Evolutionary conservation across 2,329 filamentous ascomycete genomes (phyloP).

Genomic region (Talaromyces atroroseus): DNA sequence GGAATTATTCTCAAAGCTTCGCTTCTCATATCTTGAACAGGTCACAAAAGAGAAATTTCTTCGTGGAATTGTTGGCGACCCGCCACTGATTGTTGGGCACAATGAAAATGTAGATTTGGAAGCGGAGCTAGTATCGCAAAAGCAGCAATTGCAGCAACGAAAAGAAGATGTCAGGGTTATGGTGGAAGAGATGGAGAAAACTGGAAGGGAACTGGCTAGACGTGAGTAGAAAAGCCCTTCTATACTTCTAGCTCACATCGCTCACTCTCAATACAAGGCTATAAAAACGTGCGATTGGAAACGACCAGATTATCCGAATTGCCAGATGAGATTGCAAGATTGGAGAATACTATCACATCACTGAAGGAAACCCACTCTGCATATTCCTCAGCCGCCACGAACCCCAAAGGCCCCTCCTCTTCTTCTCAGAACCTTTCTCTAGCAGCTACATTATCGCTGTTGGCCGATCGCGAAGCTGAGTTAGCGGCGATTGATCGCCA

Average conservation of each 20-base stretch:
- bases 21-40: constrained; percentile 96
- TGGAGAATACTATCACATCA: constrained; percentile 46
- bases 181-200: constrained; percentile 66
- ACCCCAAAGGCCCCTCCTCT: constrained; percentile 23
- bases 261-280: constrained; percentile 32
- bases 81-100: constrained; percentile 75
- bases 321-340: constrained; percentile 47
- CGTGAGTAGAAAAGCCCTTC: constrained; percentile 30
- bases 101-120: constrained; percentile 78
- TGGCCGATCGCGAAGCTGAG: constrained; percentile 37
- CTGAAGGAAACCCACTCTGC: constrained; percentile 54
- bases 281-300: constrained; percentile 51
- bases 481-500: constrained; percentile 38
- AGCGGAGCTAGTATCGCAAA: constrained; percentile 61
- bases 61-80: constrained; percentile 83
- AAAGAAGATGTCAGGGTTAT: constrained; percentile 73
- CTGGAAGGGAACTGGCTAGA: constrained; percentile 60
- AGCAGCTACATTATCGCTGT: constrained; percentile 34
- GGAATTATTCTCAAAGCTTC: constrained; percentile 90
- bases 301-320: constrained; percentile 47
- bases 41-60: constrained; percentile 98
- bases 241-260: neutral
- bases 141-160: constrained; percentile 69
- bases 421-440: constrained; percentile 37
- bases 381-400: constrained; percentile 54